Conservation (phyloP, 768 basidiomycete genomes). For the Termitomyces sp. region DNA sequence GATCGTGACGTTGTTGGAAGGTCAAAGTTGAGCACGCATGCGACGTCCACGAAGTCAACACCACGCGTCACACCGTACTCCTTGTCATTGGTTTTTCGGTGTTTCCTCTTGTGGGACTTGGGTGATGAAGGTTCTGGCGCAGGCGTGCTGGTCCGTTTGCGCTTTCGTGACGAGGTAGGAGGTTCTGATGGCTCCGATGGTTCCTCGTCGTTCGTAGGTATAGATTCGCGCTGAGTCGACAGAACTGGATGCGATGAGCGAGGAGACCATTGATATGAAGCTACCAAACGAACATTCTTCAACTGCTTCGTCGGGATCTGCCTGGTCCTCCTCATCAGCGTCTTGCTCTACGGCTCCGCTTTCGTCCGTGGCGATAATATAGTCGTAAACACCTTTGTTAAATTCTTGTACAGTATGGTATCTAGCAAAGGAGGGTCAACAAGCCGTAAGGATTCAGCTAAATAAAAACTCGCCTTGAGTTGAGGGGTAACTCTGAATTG, state of each 20-base stretch:
- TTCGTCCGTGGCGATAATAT: constrained; percentile 98
- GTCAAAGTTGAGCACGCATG: constrained; percentile 98
- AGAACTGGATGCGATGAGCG: constrained; percentile 33
- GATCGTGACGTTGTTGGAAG: constrained; percentile 82
- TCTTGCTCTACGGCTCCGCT: constrained; percentile 46
- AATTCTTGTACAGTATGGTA: constrained; percentile 98
- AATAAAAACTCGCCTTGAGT: constrained; percentile 61
- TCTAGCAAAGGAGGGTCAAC: constrained; percentile 29
- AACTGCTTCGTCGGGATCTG: constrained; percentile 31
- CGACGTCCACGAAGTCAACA: constrained; percentile 94
- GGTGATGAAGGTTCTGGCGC: constrained; percentile 25
- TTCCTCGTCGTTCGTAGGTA: constrained; percentile 15
- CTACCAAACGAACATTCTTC: constrained; percentile 26
- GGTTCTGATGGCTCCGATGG: constrained; percentile 8
- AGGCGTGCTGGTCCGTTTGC: constrained; percentile 46
- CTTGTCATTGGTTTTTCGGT: constrained; percentile 47
- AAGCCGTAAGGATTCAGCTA: not conserved
- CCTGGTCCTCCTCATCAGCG: constrained; percentile 40
- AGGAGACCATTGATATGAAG: not conserved
- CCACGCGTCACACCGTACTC: constrained; percentile 96
- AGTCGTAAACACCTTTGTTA: constrained; percentile 97
- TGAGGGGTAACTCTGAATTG: constrained; percentile 92
- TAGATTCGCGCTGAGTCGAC: constrained; percentile 45
- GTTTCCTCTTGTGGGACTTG: constrained; percentile 49
- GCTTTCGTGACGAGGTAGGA: constrained; percentile 37